Percentiles rank a stretch among this genome's conserved stretches.
These are phyloP conservation scores for Pythium brassicae DNA, from an alignment of 352 stramenopile genomes.

Conservation along the genomic window DNA sequence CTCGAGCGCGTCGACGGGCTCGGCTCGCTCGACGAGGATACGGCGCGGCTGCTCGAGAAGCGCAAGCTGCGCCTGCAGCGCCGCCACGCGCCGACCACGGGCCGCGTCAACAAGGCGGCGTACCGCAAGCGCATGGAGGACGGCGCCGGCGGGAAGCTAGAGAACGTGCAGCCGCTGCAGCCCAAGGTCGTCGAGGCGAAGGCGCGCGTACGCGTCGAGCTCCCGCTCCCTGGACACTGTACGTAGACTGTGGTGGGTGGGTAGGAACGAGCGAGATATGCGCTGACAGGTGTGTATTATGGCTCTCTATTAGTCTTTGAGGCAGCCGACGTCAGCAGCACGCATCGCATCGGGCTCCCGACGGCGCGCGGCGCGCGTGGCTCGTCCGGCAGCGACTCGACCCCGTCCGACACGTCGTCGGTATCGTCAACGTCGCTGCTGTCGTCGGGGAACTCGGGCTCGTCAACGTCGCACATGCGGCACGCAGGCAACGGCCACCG, in stretches of 20 bases:
- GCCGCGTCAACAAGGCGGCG: slow-evolving; percentile 71
- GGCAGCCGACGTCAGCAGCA: slow-evolving; percentile 18
- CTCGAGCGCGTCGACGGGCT: slow-evolving; percentile 61
- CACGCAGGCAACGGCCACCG: neutral
- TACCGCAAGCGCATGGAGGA: slow-evolving; percentile 74
- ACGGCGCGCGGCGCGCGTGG: slow-evolving; percentile 19
- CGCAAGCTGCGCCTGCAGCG: slow-evolving; percentile 66
- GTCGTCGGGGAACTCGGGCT: slow-evolving; percentile 30
- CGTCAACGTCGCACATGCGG: no score
- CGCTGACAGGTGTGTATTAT: no score
- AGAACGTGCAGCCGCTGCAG: slow-evolving; percentile 68
- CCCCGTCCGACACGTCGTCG: slow-evolving; percentile 50
- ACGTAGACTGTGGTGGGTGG: slow-evolving; percentile 14
- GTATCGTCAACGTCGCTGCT: slow-evolving; percentile 35
- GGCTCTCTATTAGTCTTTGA: no score
- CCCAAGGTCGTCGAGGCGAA: slow-evolving; percentile 62
- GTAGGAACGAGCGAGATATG: no score
- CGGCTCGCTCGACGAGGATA: slow-evolving; percentile 73
- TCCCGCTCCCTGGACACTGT: slow-evolving; percentile 77
- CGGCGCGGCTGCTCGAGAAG: slow-evolving; percentile 64
- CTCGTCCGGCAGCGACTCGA: slow-evolving; percentile 39
- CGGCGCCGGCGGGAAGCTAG: slow-evolving; percentile 69
- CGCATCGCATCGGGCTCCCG: slow-evolving; percentile 14
- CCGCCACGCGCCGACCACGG: slow-evolving; percentile 59
- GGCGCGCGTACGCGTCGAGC: slow-evolving; percentile 58